Evolutionary conservation across 1,284 basidiomycete genomes (phyloP).

Genomic region (Porphyrellus sp.): DNA sequence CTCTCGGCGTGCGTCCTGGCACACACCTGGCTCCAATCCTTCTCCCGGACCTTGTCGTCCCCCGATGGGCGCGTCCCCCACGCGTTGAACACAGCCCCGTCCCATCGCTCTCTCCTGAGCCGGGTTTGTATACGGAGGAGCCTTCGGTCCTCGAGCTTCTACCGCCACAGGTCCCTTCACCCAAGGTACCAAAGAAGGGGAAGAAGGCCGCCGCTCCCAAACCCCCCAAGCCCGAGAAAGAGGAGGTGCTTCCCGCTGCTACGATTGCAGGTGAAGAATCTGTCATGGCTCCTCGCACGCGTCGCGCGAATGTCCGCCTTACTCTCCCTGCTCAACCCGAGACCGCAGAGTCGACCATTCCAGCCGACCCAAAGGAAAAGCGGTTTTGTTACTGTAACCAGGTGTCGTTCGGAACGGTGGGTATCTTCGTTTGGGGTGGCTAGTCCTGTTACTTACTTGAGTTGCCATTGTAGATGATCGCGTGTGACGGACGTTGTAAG

Average conservation of each 20-base stretch:
- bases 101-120: constrained; percentile 35
- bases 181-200: constrained; percentile 23
- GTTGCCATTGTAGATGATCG: constrained; percentile 65
- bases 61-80: constrained; percentile 45
- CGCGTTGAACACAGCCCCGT: constrained; percentile 45
- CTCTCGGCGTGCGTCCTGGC: constrained; percentile 51
- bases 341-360: constrained; percentile 18
- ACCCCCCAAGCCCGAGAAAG: constrained; percentile 18
- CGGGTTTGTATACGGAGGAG: constrained; percentile 25
- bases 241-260: constrained; percentile 12
- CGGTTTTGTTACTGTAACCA: constrained; percentile 77
- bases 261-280: constrained; percentile 15
- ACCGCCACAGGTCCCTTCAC: constrained; percentile 5
- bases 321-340: constrained; percentile 38
- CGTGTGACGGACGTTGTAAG: constrained; percentile 68
- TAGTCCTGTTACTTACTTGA: constrained; percentile 6
- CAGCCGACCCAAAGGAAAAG: constrained; percentile 48
- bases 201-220: constrained; percentile 23
- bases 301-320: constrained; percentile 38
- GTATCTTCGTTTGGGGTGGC: constrained; percentile 32
- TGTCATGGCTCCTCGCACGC: constrained; percentile 15
- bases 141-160: constrained; percentile 13
- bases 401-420: constrained; percentile 71
- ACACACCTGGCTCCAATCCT: constrained; percentile 52
- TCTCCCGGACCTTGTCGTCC: constrained; percentile 57